Conservation (phyloP, 495 filamentous ascomycete species). For the Penicillium goetzii region DNA sequence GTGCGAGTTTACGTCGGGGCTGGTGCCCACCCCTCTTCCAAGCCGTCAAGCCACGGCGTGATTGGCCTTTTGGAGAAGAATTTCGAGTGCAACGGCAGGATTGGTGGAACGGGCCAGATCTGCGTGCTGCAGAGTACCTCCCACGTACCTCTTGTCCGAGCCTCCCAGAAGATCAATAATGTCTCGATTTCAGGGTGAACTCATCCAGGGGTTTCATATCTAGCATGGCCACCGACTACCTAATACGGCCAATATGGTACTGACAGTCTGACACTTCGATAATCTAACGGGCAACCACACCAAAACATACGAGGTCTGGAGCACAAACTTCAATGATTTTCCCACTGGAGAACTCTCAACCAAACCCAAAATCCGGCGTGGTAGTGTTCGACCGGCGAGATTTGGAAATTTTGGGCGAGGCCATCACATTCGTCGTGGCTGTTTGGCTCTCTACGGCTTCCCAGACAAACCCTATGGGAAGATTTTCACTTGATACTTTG, state of each 20-base stretch:
- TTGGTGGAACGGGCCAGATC: conserved; percentile 5
- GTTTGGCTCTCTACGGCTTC: not conserved
- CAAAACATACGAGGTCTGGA: not conserved
- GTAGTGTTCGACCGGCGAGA: not conserved
- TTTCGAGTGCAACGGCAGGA: conserved; percentile 3
- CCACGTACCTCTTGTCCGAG: not conserved
- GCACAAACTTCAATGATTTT: not conserved
- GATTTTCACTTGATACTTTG: not conserved
- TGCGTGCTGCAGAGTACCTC: conserved; percentile 7
- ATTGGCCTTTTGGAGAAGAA: not conserved
- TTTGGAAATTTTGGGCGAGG: conserved; percentile 10
- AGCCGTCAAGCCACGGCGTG: not conserved
- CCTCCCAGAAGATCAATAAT: not conserved
- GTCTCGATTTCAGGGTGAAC: not conserved
- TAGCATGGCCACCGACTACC: not conserved
- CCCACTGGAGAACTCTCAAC: not conserved
- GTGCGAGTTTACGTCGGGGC: not conserved
- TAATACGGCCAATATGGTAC: not conserved
- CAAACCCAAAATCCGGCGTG: not conserved
- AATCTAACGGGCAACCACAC: not conserved
- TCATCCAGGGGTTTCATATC: not conserved
- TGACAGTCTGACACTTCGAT: not conserved
- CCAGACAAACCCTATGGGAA: not conserved
- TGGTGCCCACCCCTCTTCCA: not conserved
- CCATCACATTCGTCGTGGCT: conserved; percentile 14